These are phyloP conservation scores for Globisporangium canariense DNA, from an alignment of 352 stramenopile species.

Conservation along the genomic window DNA sequence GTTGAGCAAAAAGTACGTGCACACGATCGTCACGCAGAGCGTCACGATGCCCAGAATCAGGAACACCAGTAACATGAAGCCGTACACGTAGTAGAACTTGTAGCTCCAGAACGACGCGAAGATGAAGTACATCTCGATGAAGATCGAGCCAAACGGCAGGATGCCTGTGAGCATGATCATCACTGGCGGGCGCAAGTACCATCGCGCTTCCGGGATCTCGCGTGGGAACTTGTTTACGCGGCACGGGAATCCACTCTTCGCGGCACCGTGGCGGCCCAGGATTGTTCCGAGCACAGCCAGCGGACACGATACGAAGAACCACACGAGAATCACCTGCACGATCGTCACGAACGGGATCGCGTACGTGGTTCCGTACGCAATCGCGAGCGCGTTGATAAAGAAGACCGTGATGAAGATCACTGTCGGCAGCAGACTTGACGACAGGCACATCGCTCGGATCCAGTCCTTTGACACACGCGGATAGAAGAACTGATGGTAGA, in stretches of 20 bases:
- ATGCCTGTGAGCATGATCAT: constrained; percentile 95
- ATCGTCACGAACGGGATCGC: constrained; percentile 86
- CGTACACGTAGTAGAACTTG: constrained; percentile 99
- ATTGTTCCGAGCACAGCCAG: constrained; percentile 96
- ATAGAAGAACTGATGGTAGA: constrained; percentile 92
- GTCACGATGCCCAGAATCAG: constrained; percentile 97
- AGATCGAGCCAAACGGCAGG: constrained; percentile 98
- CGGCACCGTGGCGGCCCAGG: constrained; percentile 91
- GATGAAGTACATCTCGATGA: constrained; percentile 99
- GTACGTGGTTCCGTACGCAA: constrained; percentile 83
- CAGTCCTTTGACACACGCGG: constrained; percentile 88
- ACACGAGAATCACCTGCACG: constrained; percentile 93
- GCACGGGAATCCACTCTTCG: constrained; percentile 84
- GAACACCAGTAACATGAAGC: constrained; percentile 98
- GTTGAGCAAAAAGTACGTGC: constrained; percentile 98
- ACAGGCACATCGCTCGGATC: constrained; percentile 88
- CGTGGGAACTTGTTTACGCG: constrained; percentile 97
- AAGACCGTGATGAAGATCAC: constrained; percentile 86
- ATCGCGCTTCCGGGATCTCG: constrained; percentile 73
- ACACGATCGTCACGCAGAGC: constrained; percentile 98
- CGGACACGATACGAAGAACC: constrained; percentile 97
- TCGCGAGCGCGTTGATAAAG: constrained; percentile 84
- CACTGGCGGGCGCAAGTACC: constrained; percentile 79
- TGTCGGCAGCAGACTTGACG: constrained; percentile 63
- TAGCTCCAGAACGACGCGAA: constrained; percentile 99